Percentiles rank a stretch among this genome's conserved stretches.
Evolutionary conservation across 768 basidiomycete genomes (phyloP).

Genomic region (Agrocybe pediades): DNA sequence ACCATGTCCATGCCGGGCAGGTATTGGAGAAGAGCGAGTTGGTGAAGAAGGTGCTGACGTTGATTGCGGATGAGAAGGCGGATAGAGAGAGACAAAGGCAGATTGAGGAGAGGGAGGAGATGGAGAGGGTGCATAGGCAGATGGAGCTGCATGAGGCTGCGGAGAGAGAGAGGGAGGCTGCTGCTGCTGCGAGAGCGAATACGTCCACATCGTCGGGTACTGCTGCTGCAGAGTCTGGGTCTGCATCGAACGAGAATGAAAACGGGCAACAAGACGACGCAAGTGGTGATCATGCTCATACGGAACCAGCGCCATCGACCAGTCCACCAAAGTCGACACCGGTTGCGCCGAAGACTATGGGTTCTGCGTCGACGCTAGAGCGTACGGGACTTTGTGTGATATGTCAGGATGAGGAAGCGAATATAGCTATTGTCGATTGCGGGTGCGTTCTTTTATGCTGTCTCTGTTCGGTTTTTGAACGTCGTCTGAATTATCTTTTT

Average conservation of each 20-base stretch:
- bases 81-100: slow-evolving; percentile 51
- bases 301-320: slow-evolving; percentile 4
- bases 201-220: slow-evolving; percentile 14
- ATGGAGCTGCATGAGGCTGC: slow-evolving; percentile 40
- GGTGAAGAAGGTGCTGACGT: slow-evolving; percentile 64
- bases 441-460: slow-evolving; percentile 55
- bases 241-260: slow-evolving; percentile 17
- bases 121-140: slow-evolving; percentile 40
- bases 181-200: slow-evolving; percentile 22
- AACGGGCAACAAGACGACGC: slow-evolving; percentile 10
- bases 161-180: slow-evolving; percentile 40
- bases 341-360: slow-evolving; percentile 39
- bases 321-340: slow-evolving; percentile 23
- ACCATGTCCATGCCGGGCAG: slow-evolving; percentile 77
- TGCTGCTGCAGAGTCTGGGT: slow-evolving; percentile 11
- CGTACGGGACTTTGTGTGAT: slow-evolving; percentile 84
- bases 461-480: background rate
- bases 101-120: slow-evolving; percentile 47
- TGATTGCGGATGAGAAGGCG: slow-evolving; percentile 65
- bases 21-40: slow-evolving; percentile 87
- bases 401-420: slow-evolving; percentile 94
- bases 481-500: background rate
- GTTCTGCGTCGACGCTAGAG: slow-evolving; percentile 48
- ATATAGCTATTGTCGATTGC: slow-evolving; percentile 93
- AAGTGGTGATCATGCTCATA: background rate